Evolutionary conservation across 768 basidiomycete species (phyloP).

Genomic region (Lactifluus volemus): DNA sequence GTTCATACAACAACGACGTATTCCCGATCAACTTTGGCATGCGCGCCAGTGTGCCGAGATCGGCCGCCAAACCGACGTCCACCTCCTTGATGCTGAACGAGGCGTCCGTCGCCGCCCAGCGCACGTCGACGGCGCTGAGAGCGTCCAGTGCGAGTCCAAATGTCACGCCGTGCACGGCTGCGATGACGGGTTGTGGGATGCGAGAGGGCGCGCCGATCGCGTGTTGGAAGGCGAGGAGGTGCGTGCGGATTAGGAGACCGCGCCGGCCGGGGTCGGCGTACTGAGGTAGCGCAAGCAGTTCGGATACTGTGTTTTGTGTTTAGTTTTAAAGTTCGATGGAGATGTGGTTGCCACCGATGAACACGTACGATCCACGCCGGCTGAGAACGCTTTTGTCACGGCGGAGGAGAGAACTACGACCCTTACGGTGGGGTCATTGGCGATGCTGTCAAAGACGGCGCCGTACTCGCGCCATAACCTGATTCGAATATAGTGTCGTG

Average conservation of each 20-base stretch:
- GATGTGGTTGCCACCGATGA: background rate
- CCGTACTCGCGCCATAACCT: conserved; percentile 74
- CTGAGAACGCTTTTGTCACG: conserved; percentile 68
- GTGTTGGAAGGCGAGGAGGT: conserved; percentile 54
- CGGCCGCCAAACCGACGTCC: conserved; percentile 79
- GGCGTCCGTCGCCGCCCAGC: conserved; percentile 56
- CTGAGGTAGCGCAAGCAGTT: conserved; percentile 25
- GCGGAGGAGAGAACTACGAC: conserved; percentile 66
- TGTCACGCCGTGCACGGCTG: conserved; percentile 65
- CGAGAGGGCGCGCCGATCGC: conserved; percentile 60
- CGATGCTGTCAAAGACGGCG: conserved; percentile 47
- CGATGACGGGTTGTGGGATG: conserved; percentile 75
- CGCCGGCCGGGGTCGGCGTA: conserved; percentile 42
- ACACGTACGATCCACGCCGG: conserved; percentile 68
- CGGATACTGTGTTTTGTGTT: background rate
- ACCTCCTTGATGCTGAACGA: conserved; percentile 78
- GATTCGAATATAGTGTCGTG: background rate
- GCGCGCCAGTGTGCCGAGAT: conserved; percentile 79
- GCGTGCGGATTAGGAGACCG: conserved; percentile 39
- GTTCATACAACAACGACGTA: conserved; percentile 60
- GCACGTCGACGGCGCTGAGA: conserved; percentile 66
- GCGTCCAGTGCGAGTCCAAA: conserved; percentile 78
- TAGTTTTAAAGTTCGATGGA: background rate
- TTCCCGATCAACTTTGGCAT: conserved; percentile 74
- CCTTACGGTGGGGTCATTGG: conserved; percentile 47